Percentiles rank a stretch among this genome's conserved stretches.
These are phyloP conservation scores for Trypanosoma lewisi DNA, from an alignment of 208 protist species.

Conservation along the genomic window DNA sequence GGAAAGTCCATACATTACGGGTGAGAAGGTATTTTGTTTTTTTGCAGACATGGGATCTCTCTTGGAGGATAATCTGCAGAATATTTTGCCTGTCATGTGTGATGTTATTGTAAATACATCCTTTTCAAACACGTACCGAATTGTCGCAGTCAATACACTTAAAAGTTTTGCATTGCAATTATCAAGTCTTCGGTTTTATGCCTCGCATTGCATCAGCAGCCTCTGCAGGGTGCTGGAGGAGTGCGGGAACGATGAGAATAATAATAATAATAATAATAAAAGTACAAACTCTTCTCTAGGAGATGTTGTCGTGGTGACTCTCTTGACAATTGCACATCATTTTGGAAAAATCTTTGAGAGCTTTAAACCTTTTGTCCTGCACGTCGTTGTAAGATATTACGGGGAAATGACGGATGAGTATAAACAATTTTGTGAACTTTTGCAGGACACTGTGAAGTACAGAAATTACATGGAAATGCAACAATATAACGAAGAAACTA, in stretches of 20 bases:
- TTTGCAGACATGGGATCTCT: slow-evolving; percentile 70
- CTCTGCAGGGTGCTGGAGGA: slow-evolving; percentile 80
- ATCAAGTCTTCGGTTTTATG: slow-evolving; percentile 62
- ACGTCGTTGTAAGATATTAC: slow-evolving; percentile 62
- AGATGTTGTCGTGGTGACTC: slow-evolving; percentile 53
- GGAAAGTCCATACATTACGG: slow-evolving; percentile 44
- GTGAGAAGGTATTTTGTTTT: slow-evolving; percentile 74
- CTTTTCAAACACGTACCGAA: slow-evolving; percentile 50
- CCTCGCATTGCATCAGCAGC: slow-evolving; percentile 78
- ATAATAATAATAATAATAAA: no score
- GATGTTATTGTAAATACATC: slow-evolving; percentile 65
- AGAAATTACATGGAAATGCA: neutral
- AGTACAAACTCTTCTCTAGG: slow-evolving; percentile 37
- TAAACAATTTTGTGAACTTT: slow-evolving; percentile 20
- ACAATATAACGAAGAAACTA: neutral
- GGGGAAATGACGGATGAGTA: slow-evolving; percentile 27
- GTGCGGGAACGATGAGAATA: slow-evolving; percentile 27
- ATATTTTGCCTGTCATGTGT: slow-evolving; percentile 76
- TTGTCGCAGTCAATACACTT: slow-evolving; percentile 59
- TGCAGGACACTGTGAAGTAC: slow-evolving; percentile 14
- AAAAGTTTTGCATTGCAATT: slow-evolving; percentile 69
- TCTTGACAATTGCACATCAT: slow-evolving; percentile 69
- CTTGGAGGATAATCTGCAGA: slow-evolving; percentile 77
- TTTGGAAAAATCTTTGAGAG: slow-evolving; percentile 83
- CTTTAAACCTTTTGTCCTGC: slow-evolving; percentile 70